Evolutionary conservation across 768 basidiomycete species (phyloP), one percentile per base, ranked within the genome.

Genomic region (Royoungia palumana): DNA sequence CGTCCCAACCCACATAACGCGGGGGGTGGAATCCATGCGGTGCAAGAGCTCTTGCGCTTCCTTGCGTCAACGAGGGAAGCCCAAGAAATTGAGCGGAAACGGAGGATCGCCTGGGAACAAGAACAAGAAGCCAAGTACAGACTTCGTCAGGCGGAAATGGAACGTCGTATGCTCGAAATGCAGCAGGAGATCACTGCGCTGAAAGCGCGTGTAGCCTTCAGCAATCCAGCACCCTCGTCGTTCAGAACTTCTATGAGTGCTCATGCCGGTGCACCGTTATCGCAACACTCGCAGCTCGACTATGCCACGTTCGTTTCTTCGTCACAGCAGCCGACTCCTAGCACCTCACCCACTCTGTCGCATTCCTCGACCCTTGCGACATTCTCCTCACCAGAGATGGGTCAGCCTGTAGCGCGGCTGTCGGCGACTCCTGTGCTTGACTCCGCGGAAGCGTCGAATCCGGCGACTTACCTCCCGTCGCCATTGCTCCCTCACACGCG

Each of bases 31-130:
- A 49, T 72, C 8, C 70, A 75, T 50, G 74, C 78, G 4, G 71
- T 87, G 0, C 78, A 83, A 14, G 81, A 87, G 54, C 72, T 87
- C 32, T 61, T 82, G 47, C 76, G 80, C n/a, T 72, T 80, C 44
- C 64, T 85, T 7, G 64, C 74, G n/a, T 72, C 76, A 1, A 81
- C 80, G 1, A 75, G 73, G 54, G 78, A 85, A 27, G 77, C 80
- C 0, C 79, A 82, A 38, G 82, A 84, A 43, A 72, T 69, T 16
- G 87, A 89, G 54, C 69, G 72, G 34, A 77, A 71, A 54, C 75
- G 87, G 17, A 72, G 85, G 41, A 46, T 75, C 8, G 77, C 71
- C 32, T 89, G 87, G 86, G 87, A 89, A 57, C 72, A 76, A 54
- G 81, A 83, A 49, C 82, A 85, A 52, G 87, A 87, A 67, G 75